Percentiles rank a stretch among this genome's conserved stretches.
phyloP scores from a whole-genome alignment of 2,329 filamentous ascomycete genomes.

The Penicillium olsonii region DNA sequence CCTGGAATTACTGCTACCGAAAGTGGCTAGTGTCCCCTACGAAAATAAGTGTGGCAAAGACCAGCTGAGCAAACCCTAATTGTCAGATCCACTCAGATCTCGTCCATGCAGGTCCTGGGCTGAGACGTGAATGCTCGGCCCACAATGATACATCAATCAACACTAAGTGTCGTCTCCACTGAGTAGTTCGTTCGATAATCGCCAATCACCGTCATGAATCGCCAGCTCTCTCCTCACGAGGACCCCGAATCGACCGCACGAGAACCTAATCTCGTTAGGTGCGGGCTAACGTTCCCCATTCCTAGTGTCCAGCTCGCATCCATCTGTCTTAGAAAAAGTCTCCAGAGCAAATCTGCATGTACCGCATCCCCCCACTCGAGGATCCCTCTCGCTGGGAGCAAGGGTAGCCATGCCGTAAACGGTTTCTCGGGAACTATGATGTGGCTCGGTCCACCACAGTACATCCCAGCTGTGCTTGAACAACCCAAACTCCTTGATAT shows the following conservation, averaged over 20 bases:
- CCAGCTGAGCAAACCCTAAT: slow-evolving; percentile 9
- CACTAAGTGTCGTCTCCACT: slow-evolving; percentile 6
- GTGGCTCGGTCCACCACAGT: slow-evolving; percentile 28
- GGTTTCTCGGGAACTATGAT: slow-evolving; percentile 24
- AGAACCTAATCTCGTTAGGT: slow-evolving; percentile 22
- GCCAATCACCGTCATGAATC: slow-evolving; percentile 18
- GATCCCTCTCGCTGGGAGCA: slow-evolving; percentile 16
- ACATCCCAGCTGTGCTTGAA: slow-evolving; percentile 29
- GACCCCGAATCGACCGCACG: slow-evolving; percentile 17
- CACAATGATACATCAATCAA: slow-evolving; percentile 3
- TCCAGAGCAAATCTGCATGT: neutral
- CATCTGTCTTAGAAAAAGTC: neutral
- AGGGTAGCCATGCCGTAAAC: slow-evolving; percentile 19
- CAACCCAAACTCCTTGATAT: slow-evolving; percentile 21
- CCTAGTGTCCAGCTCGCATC: slow-evolving; percentile 2
- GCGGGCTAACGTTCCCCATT: slow-evolving; percentile 8
- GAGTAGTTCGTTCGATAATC: slow-evolving; percentile 3
- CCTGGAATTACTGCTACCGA: neutral
- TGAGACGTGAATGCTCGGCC: slow-evolving; percentile 8
- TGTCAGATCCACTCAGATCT: slow-evolving; percentile 12
- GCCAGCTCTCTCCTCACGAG: slow-evolving; percentile 7
- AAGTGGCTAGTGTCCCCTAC: neutral
- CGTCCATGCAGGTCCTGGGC: slow-evolving; percentile 10
- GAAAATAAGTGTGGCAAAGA: slow-evolving; percentile 10
- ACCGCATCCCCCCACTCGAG: neutral